Evolutionary conservation across 2,329 filamentous ascomycete species (phyloP), one percentile per base, ranked within the genome.

Genomic region (Exophiala dermatitidis): DNA sequence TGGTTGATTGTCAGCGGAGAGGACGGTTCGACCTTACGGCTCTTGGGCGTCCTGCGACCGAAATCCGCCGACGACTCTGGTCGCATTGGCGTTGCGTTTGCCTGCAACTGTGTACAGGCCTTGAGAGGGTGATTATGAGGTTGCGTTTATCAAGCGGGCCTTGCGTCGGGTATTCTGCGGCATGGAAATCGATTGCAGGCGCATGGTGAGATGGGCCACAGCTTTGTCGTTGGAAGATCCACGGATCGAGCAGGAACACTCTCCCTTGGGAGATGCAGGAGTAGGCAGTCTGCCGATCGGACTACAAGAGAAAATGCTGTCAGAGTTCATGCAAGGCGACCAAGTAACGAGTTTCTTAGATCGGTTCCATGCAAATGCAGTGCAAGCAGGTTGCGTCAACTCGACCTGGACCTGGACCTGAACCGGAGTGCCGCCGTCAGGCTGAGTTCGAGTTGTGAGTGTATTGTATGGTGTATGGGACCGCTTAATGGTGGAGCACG

Each of bases 1-100:
- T 59, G 38, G 44, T 56, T 54, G 51, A 28, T 46, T 37, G 45
- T 52, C 37, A 42, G 34, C n/a, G 59, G 46, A 26, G 50, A 9
- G 2, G 40, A 43, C 9, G 50, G 41, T 31, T 53, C 48, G 40
- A 42, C 30, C 36, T 48, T 52, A 19, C 46, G 33, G 29, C 19
- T 48, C 36, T 47, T 54, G 38, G 53, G 50, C 8, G 48, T 47
- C 47, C 46, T 50, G 58, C 66, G 66, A 54, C 67, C 42, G 31
- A 66, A 59, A 67, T 69, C 53, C 65, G 64, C 63, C 67, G 68
- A 59, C 10, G 48, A 34, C 31, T 54, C 49, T 44, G 58, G 41
- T 38, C 52, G 71, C 72, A 74, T 74, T 66, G 66, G 62, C 63
- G 30, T 26, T 19, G 28, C 12, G n/a, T 26, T 46, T 19, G 31